Evolutionary conservation across 305 asterid genomes (phyloP).

Genomic region (Fraxinus paxiana): DNA sequence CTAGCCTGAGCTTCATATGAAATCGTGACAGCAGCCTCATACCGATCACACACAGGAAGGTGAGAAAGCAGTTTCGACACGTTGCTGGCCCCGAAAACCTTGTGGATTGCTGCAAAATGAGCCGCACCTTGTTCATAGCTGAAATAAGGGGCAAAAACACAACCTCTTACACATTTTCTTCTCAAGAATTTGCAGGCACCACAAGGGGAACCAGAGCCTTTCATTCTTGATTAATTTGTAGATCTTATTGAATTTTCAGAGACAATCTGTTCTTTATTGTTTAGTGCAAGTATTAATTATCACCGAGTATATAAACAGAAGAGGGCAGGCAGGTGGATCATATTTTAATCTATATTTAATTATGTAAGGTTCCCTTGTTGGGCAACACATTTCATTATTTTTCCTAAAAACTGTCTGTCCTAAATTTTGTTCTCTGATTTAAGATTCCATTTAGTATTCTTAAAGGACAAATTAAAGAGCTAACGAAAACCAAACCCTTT

Average conservation of each 20-base stretch:
- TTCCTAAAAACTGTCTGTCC: constrained; percentile 31
- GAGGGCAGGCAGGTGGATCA: constrained; percentile 44
- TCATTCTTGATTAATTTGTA: constrained; percentile 36
- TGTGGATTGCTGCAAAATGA: constrained; percentile 85
- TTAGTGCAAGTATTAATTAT: constrained; percentile 27
- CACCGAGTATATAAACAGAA: constrained; percentile 49
- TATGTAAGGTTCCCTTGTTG: constrained; percentile 69
- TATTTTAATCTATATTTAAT: constrained; percentile 41
- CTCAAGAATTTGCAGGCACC: constrained; percentile 98
- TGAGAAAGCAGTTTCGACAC: constrained; percentile 82
- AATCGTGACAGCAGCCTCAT: constrained; percentile 85
- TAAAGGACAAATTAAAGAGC: constrained; percentile 44
- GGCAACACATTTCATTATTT: constrained; percentile 45
- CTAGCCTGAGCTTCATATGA: constrained; percentile 96
- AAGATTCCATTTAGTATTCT: constrained; percentile 55
- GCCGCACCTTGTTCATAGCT: constrained; percentile 89
- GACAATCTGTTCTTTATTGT: constrained; percentile 4
- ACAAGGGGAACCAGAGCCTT: constrained; percentile 81
- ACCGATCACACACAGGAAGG: constrained; percentile 64
- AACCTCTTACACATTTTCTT: constrained; percentile 80
- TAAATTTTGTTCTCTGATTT: constrained; percentile 36
- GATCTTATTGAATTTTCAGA: not conserved
- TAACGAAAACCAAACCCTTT: constrained; percentile 39
- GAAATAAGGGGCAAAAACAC: constrained; percentile 92
- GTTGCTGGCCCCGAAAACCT: constrained; percentile 95